Percentiles rank a stretch among this genome's conserved stretches.
These are phyloP conservation scores for Canavalia ensiformis DNA, from an alignment of 306 rosid genomes.

Conservation along the genomic window DNA sequence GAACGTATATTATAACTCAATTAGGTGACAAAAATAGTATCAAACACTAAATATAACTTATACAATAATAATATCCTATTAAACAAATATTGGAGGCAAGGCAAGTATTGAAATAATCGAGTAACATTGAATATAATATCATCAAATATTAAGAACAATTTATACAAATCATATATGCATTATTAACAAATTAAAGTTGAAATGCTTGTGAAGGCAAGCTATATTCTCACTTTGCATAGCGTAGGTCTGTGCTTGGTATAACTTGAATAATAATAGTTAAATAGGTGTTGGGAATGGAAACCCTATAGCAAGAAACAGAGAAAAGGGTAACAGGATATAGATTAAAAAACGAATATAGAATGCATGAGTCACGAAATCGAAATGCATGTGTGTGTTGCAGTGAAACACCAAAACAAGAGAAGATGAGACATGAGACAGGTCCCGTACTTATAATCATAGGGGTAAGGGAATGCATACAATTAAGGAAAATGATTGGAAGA, in stretches of 20 bases:
- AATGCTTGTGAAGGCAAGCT: too few relatives aligned
- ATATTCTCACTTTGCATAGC: too few relatives aligned
- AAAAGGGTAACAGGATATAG: neutral
- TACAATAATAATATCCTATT: too few relatives aligned
- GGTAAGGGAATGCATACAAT: neutral
- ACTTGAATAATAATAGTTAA: neutral
- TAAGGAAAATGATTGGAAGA: neutral
- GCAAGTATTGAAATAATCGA: too few relatives aligned
- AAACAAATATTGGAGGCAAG: too few relatives aligned
- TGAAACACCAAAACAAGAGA: neutral
- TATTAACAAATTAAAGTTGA: too few relatives aligned
- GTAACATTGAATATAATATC: too few relatives aligned
- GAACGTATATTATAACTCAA: neutral
- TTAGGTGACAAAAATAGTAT: too few relatives aligned
- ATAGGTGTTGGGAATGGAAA: neutral
- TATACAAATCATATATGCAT: too few relatives aligned
- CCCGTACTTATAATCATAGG: neutral
- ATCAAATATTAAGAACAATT: too few relatives aligned
- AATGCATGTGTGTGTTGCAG: slow-evolving; percentile 13
- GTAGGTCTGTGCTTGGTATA: neutral
- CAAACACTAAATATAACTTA: too few relatives aligned
- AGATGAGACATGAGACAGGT: slow-evolving; percentile 1
- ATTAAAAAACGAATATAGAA: neutral
- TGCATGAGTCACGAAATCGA: neutral
- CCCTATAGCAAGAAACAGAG: neutral